phyloP scores from a whole-genome alignment of 164 flowering plant genomes.

The Umbellularia californica region DNA sequence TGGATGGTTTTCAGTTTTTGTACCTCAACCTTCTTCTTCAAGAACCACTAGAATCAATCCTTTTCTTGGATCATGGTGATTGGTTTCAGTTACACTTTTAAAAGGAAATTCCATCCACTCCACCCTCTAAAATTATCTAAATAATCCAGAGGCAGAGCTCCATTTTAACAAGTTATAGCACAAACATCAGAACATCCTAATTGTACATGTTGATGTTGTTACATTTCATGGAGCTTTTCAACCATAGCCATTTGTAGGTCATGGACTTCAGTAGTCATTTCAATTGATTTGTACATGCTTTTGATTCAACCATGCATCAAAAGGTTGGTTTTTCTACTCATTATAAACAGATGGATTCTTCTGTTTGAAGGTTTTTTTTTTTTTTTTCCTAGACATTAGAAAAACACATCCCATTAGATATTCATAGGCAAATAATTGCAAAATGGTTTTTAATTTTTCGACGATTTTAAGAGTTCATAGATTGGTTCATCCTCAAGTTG shows the following conservation, averaged over 20 bases:
- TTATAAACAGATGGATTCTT: background rate
- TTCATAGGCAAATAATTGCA: background rate
- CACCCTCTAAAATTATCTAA: background rate
- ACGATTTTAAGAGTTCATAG: background rate
- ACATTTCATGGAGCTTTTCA: background rate
- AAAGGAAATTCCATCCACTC: background rate
- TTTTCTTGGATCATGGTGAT: background rate
- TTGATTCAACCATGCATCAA: background rate
- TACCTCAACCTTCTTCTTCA: background rate
- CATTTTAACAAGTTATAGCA: no score
- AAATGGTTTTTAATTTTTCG: background rate
- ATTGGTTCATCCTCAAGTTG: background rate
- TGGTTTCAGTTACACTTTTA: background rate
- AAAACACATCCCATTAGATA: no score
- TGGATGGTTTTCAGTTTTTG: background rate
- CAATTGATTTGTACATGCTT: background rate
- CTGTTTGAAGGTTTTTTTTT: no score
- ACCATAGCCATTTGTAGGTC: background rate
- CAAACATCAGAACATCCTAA: no score
- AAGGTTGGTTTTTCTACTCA: background rate
- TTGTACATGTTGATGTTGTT: no score
- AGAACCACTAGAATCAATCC: background rate
- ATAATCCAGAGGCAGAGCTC: no score
- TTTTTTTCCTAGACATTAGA: no score
- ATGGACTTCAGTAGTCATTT: background rate